Evolutionary conservation across 1,139 yeast genomes (phyloP).

Genomic region (Saccharomyces hybrid): DNA sequence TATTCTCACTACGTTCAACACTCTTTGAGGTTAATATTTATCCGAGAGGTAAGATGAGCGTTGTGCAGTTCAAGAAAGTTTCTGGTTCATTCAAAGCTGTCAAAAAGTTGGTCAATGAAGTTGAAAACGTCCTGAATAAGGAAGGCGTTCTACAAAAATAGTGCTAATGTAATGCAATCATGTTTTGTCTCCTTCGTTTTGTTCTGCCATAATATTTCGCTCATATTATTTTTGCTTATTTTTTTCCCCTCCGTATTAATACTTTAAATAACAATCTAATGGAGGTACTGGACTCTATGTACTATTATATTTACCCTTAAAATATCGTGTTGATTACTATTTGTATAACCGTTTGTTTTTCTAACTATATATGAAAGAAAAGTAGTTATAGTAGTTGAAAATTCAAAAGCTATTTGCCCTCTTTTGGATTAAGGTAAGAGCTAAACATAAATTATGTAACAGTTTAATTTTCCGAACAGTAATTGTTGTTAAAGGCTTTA

Average conservation of each 20-base stretch:
- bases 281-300: constrained; percentile 1
- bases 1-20: constrained; percentile 57
- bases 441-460: too few species aligned
- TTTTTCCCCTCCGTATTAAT: background rate
- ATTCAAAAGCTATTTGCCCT: too few species aligned
- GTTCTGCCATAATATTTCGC: background rate
- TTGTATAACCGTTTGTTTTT: background rate
- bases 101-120: constrained; percentile 46
- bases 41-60: constrained; percentile 37
- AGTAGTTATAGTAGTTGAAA: background rate
- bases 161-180: background rate
- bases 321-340: background rate
- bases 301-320: background rate
- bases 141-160: constrained; percentile 33
- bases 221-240: background rate
- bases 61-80: constrained; percentile 47
- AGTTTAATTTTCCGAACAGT: too few species aligned
- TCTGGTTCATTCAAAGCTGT: constrained; percentile 69
- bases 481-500: too few species aligned
- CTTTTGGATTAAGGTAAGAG: too few species aligned
- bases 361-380: background rate
- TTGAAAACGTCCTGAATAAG: constrained; percentile 39
- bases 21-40: constrained; percentile 51
- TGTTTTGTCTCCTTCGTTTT: constrained; percentile 9
- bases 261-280: background rate